These are phyloP conservation scores for Wickerhamiella siamensis DNA, from an alignment of 805 yeast species.

Conservation along the genomic window DNA sequence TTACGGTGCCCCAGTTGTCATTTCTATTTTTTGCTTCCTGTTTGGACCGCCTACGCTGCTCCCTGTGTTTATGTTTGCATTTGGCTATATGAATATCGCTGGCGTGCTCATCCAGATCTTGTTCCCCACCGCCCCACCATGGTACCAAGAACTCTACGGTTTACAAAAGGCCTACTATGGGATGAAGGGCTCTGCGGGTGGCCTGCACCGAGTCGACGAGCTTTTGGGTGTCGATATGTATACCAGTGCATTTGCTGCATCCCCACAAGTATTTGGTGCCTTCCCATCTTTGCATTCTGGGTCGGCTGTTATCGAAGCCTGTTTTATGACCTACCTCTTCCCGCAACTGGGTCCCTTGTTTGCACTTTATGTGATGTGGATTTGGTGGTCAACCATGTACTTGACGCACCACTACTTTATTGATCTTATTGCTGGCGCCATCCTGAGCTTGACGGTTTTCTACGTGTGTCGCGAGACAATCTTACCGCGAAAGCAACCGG, in stretches of 20 bases:
- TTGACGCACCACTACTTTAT: conserved; percentile 92
- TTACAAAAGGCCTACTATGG: conserved; percentile 78
- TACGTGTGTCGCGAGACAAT: conserved; percentile 47
- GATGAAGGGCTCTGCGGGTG: conserved; percentile 94
- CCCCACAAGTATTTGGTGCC: conserved; percentile 93
- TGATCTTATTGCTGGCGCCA: conserved; percentile 87
- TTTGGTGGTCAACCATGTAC: conserved; percentile 99
- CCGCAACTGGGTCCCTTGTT: conserved; percentile 55
- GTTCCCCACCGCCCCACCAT: conserved; percentile 94
- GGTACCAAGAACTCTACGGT: conserved; percentile 82
- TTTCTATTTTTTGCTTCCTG: conserved; percentile 60
- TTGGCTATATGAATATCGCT: conserved; percentile 82
- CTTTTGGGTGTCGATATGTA: conserved; percentile 70
- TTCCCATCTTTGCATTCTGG: conserved; percentile 79
- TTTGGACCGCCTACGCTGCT: conserved; percentile 87
- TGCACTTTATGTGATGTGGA: conserved; percentile 71
- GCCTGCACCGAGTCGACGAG: conserved; percentile 72
- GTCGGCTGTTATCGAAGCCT: conserved; percentile 84
- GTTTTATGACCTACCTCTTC: conserved; percentile 70
- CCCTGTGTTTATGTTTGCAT: conserved; percentile 76
- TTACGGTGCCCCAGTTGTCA: conserved; percentile 79
- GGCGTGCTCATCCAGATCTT: conserved; percentile 74
- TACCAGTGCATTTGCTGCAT: conserved; percentile 63
- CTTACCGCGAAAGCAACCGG: conserved; percentile 39
- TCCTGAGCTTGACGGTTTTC: conserved; percentile 59